Evolutionary conservation across 257 asterid genomes (phyloP).

Genomic region (Gentiana macrophylla): DNA sequence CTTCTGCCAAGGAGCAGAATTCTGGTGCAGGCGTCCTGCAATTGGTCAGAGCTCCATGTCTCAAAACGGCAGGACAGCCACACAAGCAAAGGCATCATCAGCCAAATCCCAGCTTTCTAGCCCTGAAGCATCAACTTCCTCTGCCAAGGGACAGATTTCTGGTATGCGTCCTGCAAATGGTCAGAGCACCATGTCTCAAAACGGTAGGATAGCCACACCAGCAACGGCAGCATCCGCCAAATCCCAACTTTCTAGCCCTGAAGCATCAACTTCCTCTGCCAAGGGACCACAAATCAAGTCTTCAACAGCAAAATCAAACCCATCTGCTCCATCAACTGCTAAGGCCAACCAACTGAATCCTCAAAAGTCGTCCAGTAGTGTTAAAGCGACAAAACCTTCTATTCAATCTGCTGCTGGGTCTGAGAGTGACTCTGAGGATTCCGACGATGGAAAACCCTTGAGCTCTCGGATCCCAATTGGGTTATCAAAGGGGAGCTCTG

Average conservation of each 20-base stretch:
- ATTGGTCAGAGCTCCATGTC: slow-evolving; percentile 50
- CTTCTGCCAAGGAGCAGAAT: slow-evolving; percentile 24
- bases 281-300: slow-evolving; percentile 31
- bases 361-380: too few species aligned
- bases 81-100: slow-evolving; percentile 45
- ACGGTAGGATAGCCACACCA: slow-evolving; percentile 31
- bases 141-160: slow-evolving; percentile 28
- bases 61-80: slow-evolving; percentile 33
- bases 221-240: slow-evolving; percentile 42
- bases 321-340: too few species aligned
- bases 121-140: slow-evolving; percentile 36
- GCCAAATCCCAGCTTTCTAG: slow-evolving; percentile 37
- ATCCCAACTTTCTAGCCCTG: slow-evolving; percentile 40
- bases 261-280: slow-evolving; percentile 32
- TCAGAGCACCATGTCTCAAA: slow-evolving; percentile 36
- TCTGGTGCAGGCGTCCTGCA: slow-evolving; percentile 34
- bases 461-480: slow-evolving; percentile 25
- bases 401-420: slow-evolving; percentile 22
- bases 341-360: too few species aligned
- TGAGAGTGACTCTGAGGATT: slow-evolving; percentile 42
- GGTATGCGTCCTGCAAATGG: slow-evolving; percentile 52
- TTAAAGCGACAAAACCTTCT: slow-evolving; percentile 25
- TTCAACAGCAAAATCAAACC: slow-evolving; percentile 3
- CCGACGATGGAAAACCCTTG: slow-evolving; percentile 87
- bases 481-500: neutral